Percentiles rank a stretch among this genome's conserved stretches.
Evolutionary conservation across 164 flowering plant genomes (phyloP).

Genomic region (Vitis rupestris): DNA sequence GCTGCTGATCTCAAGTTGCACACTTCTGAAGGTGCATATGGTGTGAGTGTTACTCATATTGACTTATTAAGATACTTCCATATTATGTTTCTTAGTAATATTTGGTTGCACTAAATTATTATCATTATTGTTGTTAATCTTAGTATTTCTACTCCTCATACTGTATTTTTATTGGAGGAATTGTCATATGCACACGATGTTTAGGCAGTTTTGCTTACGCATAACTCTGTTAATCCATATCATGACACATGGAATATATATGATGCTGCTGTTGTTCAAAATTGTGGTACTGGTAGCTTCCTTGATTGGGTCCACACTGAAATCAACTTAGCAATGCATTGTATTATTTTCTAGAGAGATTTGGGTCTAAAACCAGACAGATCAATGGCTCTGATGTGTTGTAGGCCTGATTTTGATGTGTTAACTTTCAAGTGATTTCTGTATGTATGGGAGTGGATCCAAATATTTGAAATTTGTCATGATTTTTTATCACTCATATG

Average conservation of each 20-base stretch:
- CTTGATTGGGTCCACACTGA: no score
- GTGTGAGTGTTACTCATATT: slow-evolving; percentile 35
- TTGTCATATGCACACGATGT: no score
- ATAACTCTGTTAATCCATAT: not conserved
- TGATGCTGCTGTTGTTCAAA: not conserved
- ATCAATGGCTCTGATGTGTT: not conserved
- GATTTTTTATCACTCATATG: not conserved
- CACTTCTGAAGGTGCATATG: slow-evolving; percentile 15
- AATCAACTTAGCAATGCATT: not conserved
- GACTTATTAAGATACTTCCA: not conserved
- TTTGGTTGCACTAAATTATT: not conserved
- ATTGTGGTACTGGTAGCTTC: not conserved
- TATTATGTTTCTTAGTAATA: not conserved
- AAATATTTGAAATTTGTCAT: not conserved
- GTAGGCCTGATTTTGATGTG: not conserved
- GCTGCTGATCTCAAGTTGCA: slow-evolving; percentile 11
- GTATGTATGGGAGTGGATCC: not conserved
- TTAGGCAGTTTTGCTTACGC: not conserved
- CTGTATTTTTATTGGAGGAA: no score
- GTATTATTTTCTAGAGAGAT: not conserved
- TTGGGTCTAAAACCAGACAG: not conserved
- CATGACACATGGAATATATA: not conserved
- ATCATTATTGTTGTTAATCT: not conserved
- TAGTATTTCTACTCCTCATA: no score
- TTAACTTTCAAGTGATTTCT: not conserved